Conservation (phyloP, 2,329 filamentous ascomycete species). For the Penicillium sp. region DNA sequence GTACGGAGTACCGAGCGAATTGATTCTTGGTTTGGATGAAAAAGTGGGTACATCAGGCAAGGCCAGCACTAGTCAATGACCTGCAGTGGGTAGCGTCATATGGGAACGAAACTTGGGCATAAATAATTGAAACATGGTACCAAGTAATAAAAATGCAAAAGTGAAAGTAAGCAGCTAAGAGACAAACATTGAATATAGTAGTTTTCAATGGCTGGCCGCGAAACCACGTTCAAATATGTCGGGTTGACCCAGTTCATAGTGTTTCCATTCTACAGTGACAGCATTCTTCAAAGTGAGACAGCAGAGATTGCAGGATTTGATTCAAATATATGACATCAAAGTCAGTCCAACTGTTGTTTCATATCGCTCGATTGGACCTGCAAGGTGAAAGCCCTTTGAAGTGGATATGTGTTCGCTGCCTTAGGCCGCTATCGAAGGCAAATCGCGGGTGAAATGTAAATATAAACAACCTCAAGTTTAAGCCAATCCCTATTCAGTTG, state of each 20-base stretch:
- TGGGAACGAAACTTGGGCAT: not conserved
- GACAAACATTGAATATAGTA: not conserved
- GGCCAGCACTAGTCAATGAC: not conserved
- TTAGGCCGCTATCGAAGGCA: conserved; percentile 11
- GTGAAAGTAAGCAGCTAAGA: not conserved
- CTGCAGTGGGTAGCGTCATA: not conserved
- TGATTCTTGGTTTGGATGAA: not conserved
- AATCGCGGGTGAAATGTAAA: conserved; percentile 15
- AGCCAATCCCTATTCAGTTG: conserved; percentile 1
- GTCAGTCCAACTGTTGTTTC: not conserved
- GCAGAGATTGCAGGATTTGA: not conserved
- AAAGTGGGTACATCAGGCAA: not conserved
- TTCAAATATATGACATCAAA: not conserved
- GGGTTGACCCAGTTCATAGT: not conserved
- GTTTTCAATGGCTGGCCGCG: not conserved
- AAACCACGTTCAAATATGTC: not conserved
- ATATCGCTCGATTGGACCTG: not conserved
- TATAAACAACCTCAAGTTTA: conserved; percentile 17
- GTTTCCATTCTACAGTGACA: not conserved
- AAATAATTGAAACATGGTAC: not conserved
- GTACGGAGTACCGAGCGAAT: not conserved
- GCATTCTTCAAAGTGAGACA: no score
- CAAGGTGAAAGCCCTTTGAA: not conserved
- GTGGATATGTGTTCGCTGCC: conserved; percentile 4
- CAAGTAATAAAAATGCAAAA: not conserved